Evolutionary conservation across 495 filamentous ascomycete genomes (phyloP).

Genomic region (Talaromyces nanjingensis): DNA sequence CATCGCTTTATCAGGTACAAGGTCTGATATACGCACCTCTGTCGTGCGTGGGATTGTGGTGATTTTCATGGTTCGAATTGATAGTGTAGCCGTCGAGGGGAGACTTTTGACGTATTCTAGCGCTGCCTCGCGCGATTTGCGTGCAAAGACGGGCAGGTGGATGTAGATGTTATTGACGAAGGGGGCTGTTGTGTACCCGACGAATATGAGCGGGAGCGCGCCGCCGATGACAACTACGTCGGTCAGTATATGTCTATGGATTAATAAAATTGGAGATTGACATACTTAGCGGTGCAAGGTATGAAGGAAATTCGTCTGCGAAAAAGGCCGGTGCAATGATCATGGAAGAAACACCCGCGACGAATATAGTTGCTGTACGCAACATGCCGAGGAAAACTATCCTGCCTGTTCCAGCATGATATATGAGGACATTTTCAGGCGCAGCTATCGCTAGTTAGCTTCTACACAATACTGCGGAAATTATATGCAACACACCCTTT

Average conservation of each 20-base stretch:
- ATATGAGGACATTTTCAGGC: constrained; percentile 59
- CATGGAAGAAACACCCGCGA: constrained; percentile 56
- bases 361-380: constrained; percentile 64
- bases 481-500: constrained; percentile 20
- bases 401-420: constrained; percentile 61
- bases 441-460: constrained; percentile 19
- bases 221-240: constrained; percentile 49
- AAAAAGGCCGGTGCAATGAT: constrained; percentile 55
- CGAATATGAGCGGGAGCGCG: constrained; percentile 58
- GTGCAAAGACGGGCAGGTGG: constrained; percentile 60
- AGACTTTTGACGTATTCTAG: constrained; percentile 55
- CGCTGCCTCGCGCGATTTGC: constrained; percentile 59
- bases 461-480: background rate
- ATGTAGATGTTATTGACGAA: constrained; percentile 70
- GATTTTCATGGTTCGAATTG: constrained; percentile 65
- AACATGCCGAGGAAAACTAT: constrained; percentile 60
- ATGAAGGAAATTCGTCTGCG: constrained; percentile 38
- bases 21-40: constrained; percentile 31
- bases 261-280: background rate
- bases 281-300: constrained; percentile 41
- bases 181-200: constrained; percentile 56
- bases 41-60: constrained; percentile 35
- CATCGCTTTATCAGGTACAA: constrained; percentile 22
- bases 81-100: constrained; percentile 55
- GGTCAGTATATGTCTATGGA: background rate